Conservation (phyloP, 1,284 basidiomycete genomes). For the Fomitopsis pinicola region DNA sequence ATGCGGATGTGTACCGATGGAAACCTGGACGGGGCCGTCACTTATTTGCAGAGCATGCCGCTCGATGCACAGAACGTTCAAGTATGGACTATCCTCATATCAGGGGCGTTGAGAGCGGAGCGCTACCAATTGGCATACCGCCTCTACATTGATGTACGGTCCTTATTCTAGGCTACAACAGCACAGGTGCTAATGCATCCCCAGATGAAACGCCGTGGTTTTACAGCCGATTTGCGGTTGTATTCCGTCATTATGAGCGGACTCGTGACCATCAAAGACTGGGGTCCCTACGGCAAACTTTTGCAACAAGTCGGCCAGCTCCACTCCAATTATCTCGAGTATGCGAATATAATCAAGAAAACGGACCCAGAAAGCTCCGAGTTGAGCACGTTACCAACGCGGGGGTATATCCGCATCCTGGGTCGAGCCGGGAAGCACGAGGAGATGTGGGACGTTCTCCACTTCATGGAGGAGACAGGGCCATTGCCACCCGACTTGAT, state of each 20-base stretch:
- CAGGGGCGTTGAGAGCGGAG: slow-evolving; percentile 48
- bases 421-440: slow-evolving; percentile 52
- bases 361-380: slow-evolving; percentile 42
- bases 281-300: slow-evolving; percentile 52
- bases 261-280: slow-evolving; percentile 52
- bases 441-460: slow-evolving; percentile 69
- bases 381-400: slow-evolving; percentile 43
- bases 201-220: slow-evolving; percentile 78
- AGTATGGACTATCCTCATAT: slow-evolving; percentile 74
- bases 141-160: slow-evolving; percentile 64
- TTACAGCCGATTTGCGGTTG: slow-evolving; percentile 60
- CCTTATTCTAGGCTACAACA: background rate
- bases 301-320: slow-evolving; percentile 54
- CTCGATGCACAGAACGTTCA: slow-evolving; percentile 63
- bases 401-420: slow-evolving; percentile 60
- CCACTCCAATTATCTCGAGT: slow-evolving; percentile 49
- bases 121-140: slow-evolving; percentile 54
- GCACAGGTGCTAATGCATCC: background rate
- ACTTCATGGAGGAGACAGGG: slow-evolving; percentile 54
- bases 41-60: slow-evolving; percentile 58
- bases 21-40: slow-evolving; percentile 54
- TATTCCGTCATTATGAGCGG: slow-evolving; percentile 63
- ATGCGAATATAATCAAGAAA: slow-evolving; percentile 43
- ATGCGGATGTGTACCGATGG: slow-evolving; percentile 49
- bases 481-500: slow-evolving; percentile 49